phyloP scores from a whole-genome alignment of 768 basidiomycete species.

The Kwoniella bestiolae region DNA sequence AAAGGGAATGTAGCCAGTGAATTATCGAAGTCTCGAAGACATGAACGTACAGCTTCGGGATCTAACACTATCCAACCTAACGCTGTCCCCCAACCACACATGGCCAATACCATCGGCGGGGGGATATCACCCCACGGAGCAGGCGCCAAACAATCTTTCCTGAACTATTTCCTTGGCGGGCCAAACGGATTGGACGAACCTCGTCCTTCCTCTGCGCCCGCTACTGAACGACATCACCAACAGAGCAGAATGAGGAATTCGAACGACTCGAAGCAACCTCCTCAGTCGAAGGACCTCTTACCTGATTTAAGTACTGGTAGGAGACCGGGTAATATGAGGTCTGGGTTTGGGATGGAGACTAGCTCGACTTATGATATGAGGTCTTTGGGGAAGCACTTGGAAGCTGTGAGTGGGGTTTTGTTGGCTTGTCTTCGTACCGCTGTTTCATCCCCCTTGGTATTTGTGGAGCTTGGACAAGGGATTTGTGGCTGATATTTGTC shows the following conservation, averaged over 20 bases:
- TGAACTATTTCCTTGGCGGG: conserved; percentile 98
- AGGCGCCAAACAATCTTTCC: conserved; percentile 83
- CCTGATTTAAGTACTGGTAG: conserved; percentile 52
- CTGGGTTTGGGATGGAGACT: conserved; percentile 67
- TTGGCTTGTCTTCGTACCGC: not conserved
- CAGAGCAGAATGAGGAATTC: conserved; percentile 47
- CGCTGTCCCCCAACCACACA: conserved; percentile 8
- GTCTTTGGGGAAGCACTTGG: conserved; percentile 94
- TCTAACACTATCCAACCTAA: conserved; percentile 12
- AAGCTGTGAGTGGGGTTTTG: conserved; percentile 73
- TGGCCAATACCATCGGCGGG: conserved; percentile 15
- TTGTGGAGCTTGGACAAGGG: no score
- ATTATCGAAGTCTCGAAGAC: conserved; percentile 48
- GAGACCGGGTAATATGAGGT: conserved; percentile 37
- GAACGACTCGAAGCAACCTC: conserved; percentile 27
- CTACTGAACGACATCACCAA: conserved; percentile 9
- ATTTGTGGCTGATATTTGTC: conserved; percentile 6
- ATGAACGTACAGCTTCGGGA: conserved; percentile 41
- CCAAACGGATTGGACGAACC: conserved; percentile 58
- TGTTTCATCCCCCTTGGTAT: no score
- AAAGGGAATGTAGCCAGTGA: conserved; percentile 50
- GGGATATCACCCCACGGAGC: conserved; percentile 61
- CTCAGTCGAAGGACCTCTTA: conserved; percentile 41
- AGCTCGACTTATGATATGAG: conserved; percentile 97
- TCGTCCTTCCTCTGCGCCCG: conserved; percentile 20